These are phyloP conservation scores for Apiospora hydei DNA, from an alignment of 2,329 filamentous ascomycete species.

Conservation along the genomic window DNA sequence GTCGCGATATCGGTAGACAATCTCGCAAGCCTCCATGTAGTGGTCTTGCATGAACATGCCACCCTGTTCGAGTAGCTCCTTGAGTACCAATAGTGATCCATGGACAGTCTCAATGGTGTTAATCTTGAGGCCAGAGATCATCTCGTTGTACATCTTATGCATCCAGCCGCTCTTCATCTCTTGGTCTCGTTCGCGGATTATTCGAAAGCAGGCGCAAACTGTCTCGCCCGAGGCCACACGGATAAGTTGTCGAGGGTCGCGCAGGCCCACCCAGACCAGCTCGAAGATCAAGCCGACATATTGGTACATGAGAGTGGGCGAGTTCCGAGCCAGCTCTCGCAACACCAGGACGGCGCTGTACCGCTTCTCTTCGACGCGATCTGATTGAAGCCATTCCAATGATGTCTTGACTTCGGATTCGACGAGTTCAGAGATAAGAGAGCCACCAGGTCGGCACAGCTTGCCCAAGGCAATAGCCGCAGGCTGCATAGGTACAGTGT, in stretches of 20 bases:
- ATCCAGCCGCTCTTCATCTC: conserved; percentile 89
- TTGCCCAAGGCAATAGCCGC: conserved; percentile 90
- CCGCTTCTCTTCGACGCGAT: conserved; percentile 89
- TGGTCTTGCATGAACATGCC: conserved; percentile 99
- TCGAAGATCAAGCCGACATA: conserved; percentile 97
- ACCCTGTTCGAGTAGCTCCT: conserved; percentile 90
- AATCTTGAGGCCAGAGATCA: conserved; percentile 78
- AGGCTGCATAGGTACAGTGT: conserved; percentile 87
- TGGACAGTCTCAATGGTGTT: conserved; percentile 89
- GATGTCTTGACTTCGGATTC: conserved; percentile 97
- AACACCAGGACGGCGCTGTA: conserved; percentile 93
- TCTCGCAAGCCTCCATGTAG: conserved; percentile 91
- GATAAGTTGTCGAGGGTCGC: conserved; percentile 90
- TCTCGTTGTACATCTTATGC: conserved; percentile 87
- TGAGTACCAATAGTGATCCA: conserved; percentile 90
- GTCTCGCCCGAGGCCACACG: conserved; percentile 91
- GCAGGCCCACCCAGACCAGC: conserved; percentile 92
- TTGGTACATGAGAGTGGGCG: conserved; percentile 92
- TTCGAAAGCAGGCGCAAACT: conserved; percentile 93
- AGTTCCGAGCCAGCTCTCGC: conserved; percentile 88
- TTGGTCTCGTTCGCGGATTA: conserved; percentile 91
- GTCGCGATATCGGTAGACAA: conserved; percentile 90
- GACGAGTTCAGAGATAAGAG: conserved; percentile 92
- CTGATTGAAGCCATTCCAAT: conserved; percentile 95
- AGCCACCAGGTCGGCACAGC: conserved; percentile 89